Evolutionary conservation across 2,329 filamentous ascomycete species (phyloP).

Genomic region (Talaromyces sp.): DNA sequence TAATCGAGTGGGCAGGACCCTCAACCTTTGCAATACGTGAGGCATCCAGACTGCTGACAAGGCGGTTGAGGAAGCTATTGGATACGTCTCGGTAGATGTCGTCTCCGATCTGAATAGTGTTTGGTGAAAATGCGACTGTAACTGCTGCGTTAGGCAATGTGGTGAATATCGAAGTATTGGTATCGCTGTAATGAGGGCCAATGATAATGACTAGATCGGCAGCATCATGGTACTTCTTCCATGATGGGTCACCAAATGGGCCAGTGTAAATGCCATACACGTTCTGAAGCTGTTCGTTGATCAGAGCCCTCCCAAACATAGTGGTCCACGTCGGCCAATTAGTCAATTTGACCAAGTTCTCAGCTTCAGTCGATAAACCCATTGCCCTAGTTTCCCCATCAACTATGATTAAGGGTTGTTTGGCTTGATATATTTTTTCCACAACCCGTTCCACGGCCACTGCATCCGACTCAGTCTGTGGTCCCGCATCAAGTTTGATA

Average conservation of each 20-base stretch:
- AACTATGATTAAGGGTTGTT: slow-evolving; percentile 51
- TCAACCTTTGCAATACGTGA: not conserved
- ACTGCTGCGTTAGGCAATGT: not conserved
- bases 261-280: slow-evolving; percentile 52
- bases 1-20: not conserved
- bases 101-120: not conserved
- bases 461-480: not conserved
- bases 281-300: slow-evolving; percentile 49
- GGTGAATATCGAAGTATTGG: slow-evolving; percentile 43
- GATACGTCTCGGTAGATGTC: not conserved
- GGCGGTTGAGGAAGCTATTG: not conserved
- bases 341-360: slow-evolving; percentile 44
- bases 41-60: not conserved
- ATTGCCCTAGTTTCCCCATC: slow-evolving; percentile 50
- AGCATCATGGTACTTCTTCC: slow-evolving; percentile 44
- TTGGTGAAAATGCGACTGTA: not conserved
- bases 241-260: slow-evolving; percentile 48
- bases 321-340: slow-evolving; percentile 50
- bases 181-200: slow-evolving; percentile 48
- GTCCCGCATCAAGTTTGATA: slow-evolving; percentile 19
- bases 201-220: slow-evolving; percentile 49
- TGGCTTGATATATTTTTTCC: slow-evolving; percentile 44
- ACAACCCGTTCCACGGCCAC: slow-evolving; percentile 34
- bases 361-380: slow-evolving; percentile 42
- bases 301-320: slow-evolving; percentile 49